Evolutionary conservation across 2,329 filamentous ascomycete genomes (phyloP), one percentile per base, ranked within the genome.

Genomic region (Chaetomiaceae sp.): DNA sequence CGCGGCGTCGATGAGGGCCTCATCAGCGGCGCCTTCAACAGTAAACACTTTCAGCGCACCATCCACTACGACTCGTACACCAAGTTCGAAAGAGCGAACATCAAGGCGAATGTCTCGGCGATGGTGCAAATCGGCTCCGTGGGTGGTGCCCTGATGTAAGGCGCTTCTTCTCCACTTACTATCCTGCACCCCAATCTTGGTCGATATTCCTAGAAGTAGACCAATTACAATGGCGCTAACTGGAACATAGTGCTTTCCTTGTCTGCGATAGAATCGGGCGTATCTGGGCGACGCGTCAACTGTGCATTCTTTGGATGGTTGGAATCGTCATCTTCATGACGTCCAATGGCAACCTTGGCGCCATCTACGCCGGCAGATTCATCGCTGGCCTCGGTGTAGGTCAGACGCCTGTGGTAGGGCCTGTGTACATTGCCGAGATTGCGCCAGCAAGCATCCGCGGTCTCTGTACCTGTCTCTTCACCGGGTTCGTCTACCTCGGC

Each of bases 121-220:
- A 91, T 91, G 87, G 87, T 91, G 0, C 87, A 90, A 69, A 82
- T 90, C 62, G 87, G 87, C 21, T 87, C 81, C 21, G 86, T 91
- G 27, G 82, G 75, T 4, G 87, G 87, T 2, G 61, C 64, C n/a
- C 51, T 76, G 21, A 53, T 77, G 73, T 75, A 64, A 65, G 69
- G 53, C 13, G 23, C 29, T 11, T 34, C 27, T 29, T n/a, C n/a
- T n/a, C n/a, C n/a, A n/a, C n/a, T n/a, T n/a, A n/a, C n/a, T n/a
- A n/a, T n/a, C n/a, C n/a, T n/a, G n/a, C n/a, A n/a, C n/a, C n/a
- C n/a, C n/a, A n/a, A n/a, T n/a, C n/a, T n/a, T n/a, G n/a, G n/a
- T n/a, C n/a, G n/a, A n/a, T n/a, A n/a, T n/a, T n/a, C n/a, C n/a
- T n/a, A n/a, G n/a, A n/a, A n/a, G n/a, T n/a, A n/a, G n/a, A n/a